Evolutionary conservation across 805 yeast species (phyloP).

Genomic region (Hanseniaspora valbyensis): DNA sequence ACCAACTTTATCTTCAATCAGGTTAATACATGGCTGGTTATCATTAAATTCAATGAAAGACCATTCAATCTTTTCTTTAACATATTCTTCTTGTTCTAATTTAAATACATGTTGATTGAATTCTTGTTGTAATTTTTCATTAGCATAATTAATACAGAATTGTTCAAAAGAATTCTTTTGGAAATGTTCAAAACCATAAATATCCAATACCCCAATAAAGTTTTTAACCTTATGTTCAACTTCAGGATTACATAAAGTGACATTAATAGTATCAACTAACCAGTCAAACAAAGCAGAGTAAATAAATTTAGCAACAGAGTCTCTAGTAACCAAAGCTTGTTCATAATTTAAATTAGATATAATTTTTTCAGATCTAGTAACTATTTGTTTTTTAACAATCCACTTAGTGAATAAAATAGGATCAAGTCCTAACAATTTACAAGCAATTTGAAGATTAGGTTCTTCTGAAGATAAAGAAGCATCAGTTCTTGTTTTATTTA

Average conservation of each 20-base stretch:
- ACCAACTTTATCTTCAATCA: constrained; percentile 84
- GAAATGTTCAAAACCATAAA: constrained; percentile 94
- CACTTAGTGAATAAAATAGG: constrained; percentile 69
- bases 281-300: constrained; percentile 90
- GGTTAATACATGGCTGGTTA: constrained; percentile 89
- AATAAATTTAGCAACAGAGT: constrained; percentile 91
- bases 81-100: constrained; percentile 90
- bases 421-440: constrained; percentile 74
- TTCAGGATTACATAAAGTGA: constrained; percentile 68
- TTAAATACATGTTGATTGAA: constrained; percentile 96
- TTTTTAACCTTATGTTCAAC: constrained; percentile 48
- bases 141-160: constrained; percentile 93
- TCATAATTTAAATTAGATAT: constrained; percentile 67
- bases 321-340: constrained; percentile 85
- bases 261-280: constrained; percentile 77
- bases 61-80: constrained; percentile 90
- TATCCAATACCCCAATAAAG: constrained; percentile 93
- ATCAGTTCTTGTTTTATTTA: constrained; percentile 72
- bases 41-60: constrained; percentile 90
- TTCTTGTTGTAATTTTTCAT: constrained; percentile 93
- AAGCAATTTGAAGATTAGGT: constrained; percentile 69
- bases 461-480: constrained; percentile 78
- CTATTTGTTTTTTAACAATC: constrained; percentile 84
- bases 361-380: constrained; percentile 86
- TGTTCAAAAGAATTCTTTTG: constrained; percentile 91